These are phyloP conservation scores for Paraphaeosphaeria minitans DNA, from an alignment of 2,329 filamentous ascomycete genomes.

Conservation along the genomic window DNA sequence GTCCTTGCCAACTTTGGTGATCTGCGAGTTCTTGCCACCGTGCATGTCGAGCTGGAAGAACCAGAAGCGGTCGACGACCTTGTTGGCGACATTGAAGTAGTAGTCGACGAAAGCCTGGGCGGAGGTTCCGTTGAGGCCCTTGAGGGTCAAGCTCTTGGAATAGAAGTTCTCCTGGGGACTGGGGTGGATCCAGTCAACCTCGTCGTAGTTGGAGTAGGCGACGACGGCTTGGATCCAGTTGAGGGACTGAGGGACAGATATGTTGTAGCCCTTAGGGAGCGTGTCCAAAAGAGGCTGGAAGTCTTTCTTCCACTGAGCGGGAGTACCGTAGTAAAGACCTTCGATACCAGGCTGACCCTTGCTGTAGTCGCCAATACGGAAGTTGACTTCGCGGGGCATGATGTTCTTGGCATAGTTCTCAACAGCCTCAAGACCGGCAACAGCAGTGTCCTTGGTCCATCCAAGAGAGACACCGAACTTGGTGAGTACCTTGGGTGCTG, in stretches of 20 bases:
- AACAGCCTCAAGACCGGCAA: conserved; percentile 19
- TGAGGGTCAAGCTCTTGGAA: conserved; percentile 16
- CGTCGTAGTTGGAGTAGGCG: conserved; percentile 18
- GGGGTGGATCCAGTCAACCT: conserved; percentile 16
- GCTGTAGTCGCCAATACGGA: conserved; percentile 19
- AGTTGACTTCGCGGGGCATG: conserved; percentile 18
- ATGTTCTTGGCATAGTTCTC: conserved; percentile 19
- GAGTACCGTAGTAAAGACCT: conserved; percentile 21
- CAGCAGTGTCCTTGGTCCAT: conserved; percentile 19
- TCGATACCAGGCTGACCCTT: conserved; percentile 16
- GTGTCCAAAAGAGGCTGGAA: conserved; percentile 19
- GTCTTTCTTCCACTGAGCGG: conserved; percentile 10
- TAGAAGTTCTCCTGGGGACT: conserved; percentile 21
- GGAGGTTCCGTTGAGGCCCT: conserved; percentile 17
- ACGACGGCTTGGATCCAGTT: conserved; percentile 19
- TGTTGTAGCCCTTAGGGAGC: conserved; percentile 13
- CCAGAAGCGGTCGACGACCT: conserved; percentile 18
- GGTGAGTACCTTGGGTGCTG: conserved; percentile 12
- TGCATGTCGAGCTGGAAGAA: conserved; percentile 21
- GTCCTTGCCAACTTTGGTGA: conserved; percentile 14
- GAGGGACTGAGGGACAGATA: conserved; percentile 10
- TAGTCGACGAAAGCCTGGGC: conserved; percentile 17
- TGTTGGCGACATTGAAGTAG: conserved; percentile 18
- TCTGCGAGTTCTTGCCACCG: conserved; percentile 19
- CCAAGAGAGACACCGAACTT: conserved; percentile 15